Percentiles rank a stretch among this genome's conserved stretches.
Conservation (phyloP, 2,329 filamentous ascomycete genomes). For the Pyrenophora seminiperda region DNA sequence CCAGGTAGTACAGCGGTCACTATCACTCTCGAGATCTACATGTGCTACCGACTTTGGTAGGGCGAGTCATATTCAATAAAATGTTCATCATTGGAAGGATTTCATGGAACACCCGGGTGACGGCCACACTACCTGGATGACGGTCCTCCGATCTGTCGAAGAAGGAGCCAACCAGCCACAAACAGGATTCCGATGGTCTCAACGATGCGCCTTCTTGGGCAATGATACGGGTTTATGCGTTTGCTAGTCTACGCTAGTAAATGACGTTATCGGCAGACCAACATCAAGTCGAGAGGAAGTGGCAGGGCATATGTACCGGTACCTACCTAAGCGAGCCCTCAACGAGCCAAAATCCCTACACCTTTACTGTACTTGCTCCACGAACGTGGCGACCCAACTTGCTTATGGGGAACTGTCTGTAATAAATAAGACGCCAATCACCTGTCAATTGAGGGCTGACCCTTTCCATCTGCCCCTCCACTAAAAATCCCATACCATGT, state of each 20-base stretch:
- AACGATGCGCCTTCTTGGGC: constrained; percentile 18
- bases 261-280: constrained; percentile 29
- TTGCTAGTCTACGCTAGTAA: constrained; percentile 16
- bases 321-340: constrained; percentile 24
- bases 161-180: constrained; percentile 12
- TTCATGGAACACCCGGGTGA: constrained; percentile 1
- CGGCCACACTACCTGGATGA: constrained; percentile 12
- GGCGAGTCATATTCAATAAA: background rate
- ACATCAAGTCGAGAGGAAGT: constrained; percentile 13
- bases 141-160: constrained; percentile 9
- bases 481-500: constrained; percentile 53
- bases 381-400: constrained; percentile 17
- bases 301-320: constrained; percentile 10
- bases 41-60: background rate
- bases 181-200: constrained; percentile 3
- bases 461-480: constrained; percentile 11
- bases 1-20: background rate
- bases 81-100: constrained; percentile 1
- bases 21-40: background rate
- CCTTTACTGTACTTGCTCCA: constrained; percentile 23
- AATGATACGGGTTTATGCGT: constrained; percentile 18
- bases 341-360: constrained; percentile 27
- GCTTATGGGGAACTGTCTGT: constrained; percentile 16
- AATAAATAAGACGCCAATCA: constrained; percentile 29
- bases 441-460: constrained; percentile 9